Base-by-base conservation (phyloP, 331 rosid genomes). In the Erythrophleum ivorense region DNA sequence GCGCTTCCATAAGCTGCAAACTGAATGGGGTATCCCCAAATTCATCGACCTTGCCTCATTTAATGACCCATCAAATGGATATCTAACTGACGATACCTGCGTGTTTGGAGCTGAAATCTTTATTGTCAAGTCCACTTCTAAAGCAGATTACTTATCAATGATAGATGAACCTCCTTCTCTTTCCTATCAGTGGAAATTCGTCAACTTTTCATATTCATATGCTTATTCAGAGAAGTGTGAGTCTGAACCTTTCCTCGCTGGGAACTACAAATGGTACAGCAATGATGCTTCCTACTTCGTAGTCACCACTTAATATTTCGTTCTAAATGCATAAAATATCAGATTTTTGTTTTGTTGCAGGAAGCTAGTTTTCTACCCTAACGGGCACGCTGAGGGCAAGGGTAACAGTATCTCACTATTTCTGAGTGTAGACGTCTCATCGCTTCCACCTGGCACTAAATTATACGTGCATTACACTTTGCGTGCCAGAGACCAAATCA, bases 21-120 rank as follows among this genome's bases (percentile, higher is more conserved):
- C 57, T 12, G 80, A 34, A n/a, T 84, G 84, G 79, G 87, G 87
- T 2, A 43, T 86, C 46, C 2, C 81, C 16, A 73, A 86, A 73
- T 80, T 86, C 50, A 62, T 86, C 9, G 71, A 53, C 81, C 78
- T 78, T 11, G 63, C 31, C 33, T 67, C 82, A 24, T 80, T 86
- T 55, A 46, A 77, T 0, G 54, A 86, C 54, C 81, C 84, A 59
- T 77, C 85, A n/a, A 86, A 84, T 2, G 89, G 89, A 59, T 83
- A 77, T 45, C 2, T 86, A 6, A 18, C 50, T 31, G 78, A 73
- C 0, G 85, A 84, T 69, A 48, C 62, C 1, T 87, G 89, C 34
- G 82, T 81, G 6, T 87, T 87, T 15, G 87, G 89, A 73, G 89
- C 14, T 3, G 85, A 84, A 16, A 31, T 87, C 70, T 84, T 87